Base-by-base conservation (phyloP, 2,329 filamentous ascomycete species). In the Ceratocystis albifundus region DNA sequence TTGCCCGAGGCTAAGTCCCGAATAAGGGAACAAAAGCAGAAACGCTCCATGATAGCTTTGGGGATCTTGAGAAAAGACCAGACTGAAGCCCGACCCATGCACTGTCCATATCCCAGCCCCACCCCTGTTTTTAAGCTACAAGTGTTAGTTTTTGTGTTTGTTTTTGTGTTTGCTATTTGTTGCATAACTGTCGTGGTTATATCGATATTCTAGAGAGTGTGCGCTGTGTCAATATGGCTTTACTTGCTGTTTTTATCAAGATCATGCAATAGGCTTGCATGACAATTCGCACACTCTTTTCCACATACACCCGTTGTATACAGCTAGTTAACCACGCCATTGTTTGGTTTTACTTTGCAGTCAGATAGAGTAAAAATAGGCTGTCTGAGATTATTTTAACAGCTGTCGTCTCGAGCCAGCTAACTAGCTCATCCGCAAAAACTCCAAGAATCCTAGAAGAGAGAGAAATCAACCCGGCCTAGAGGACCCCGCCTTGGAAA, bases 271-370 rank as follows among this genome's bases (percentile, higher is more conserved):
- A 15, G 25, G 48, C 17, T 53, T 53, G 48, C 48, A 53, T 25
- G 48, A 53, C 3, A 53, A 53, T 12, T 28, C 15, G 48, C 48
- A 53, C 48, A 15, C 4, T 41, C 10, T 53, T 7, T 28, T 22
- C 28, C 3, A 59, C 28, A 8, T n/a, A 59, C 17, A 28, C 22
- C 55, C 15, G 25, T 15, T 36, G 30, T 17, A 36, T 30, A 8
- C 30, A 59, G 28, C 46, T 50, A 53, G 48, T 28, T 59, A 30
- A 59, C 55, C 55, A 59, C 55, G 55, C 55, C 55, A 59, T 59
- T n/a, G 20, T 20, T 41, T 59, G 55, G 28, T 15, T 59, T 59
- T 59, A 30, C 55, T 36, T 28, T 36, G 17, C 25, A 59, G 55
- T n/a, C n/a, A 25, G 6, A 53, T 25, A n/a, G 15, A n/a, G 36